Conservation (phyloP, 1,284 basidiomycete species). For the Xerocomus nothofagi region DNA sequence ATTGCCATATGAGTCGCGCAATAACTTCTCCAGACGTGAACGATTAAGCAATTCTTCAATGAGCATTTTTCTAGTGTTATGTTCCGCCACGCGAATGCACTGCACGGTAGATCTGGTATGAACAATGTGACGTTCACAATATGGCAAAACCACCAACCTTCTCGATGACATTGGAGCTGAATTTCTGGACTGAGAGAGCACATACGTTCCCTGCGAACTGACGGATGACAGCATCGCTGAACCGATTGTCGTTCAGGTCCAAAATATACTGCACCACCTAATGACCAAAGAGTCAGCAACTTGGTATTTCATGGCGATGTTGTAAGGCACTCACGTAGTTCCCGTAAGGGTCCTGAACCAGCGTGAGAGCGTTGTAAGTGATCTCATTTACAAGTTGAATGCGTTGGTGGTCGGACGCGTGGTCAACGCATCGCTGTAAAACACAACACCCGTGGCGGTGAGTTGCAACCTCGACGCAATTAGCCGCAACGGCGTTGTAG, state of each 20-base stretch:
- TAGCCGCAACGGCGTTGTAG: slow-evolving; percentile 98
- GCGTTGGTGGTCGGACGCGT: slow-evolving; percentile 94
- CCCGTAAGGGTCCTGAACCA: slow-evolving; percentile 99
- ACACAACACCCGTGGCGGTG: slow-evolving; percentile 99
- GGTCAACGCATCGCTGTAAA: slow-evolving; percentile 97
- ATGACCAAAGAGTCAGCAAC: slow-evolving; percentile 3
- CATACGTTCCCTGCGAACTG: slow-evolving; percentile 99
- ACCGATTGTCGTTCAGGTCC: slow-evolving; percentile 96
- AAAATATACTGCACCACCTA: slow-evolving; percentile 96
- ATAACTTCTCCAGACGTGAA: slow-evolving; percentile 90
- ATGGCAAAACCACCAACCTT: slow-evolving; percentile 54
- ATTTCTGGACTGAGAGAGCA: slow-evolving; percentile 97
- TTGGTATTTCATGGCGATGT: neutral
- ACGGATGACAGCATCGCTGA: slow-evolving; percentile 96
- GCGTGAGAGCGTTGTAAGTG: slow-evolving; percentile 95
- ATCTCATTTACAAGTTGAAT: slow-evolving; percentile 98
- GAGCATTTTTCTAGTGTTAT: slow-evolving; percentile 89
- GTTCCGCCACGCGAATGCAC: slow-evolving; percentile 98
- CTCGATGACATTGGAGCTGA: slow-evolving; percentile 93
- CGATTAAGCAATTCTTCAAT: slow-evolving; percentile 97
- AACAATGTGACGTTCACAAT: neutral
- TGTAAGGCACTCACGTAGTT: slow-evolving; percentile 73
- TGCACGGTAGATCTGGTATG: slow-evolving; percentile 36
- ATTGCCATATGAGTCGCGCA: slow-evolving; percentile 94
- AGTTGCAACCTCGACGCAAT: slow-evolving; percentile 99